phyloP scores from a whole-genome alignment of 2,329 filamentous ascomycete species.

The Arachnomyces sp. region DNA sequence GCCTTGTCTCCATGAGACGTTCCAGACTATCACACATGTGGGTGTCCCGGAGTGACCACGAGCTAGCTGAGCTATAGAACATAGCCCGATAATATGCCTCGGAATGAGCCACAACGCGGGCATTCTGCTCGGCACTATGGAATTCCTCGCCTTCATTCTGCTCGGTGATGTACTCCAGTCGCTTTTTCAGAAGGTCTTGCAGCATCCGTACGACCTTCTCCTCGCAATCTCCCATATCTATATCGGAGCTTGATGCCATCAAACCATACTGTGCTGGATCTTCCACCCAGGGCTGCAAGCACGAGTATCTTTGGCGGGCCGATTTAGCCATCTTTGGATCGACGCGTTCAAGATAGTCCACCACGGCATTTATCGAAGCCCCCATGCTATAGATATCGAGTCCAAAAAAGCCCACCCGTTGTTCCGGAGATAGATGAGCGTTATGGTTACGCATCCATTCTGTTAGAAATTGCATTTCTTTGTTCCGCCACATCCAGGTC shows the following conservation, averaged over 20 bases:
- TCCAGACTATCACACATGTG: conserved; percentile 46
- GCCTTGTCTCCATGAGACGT: conserved; percentile 37
- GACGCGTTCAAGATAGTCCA: conserved; percentile 42
- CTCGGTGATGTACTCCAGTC: conserved; percentile 34
- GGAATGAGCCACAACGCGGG: conserved; percentile 42
- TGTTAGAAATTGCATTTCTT: conserved; percentile 44
- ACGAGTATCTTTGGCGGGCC: conserved; percentile 41
- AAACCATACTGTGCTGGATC: conserved; percentile 45
- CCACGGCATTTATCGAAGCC: conserved; percentile 38
- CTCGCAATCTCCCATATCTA: conserved; percentile 41
- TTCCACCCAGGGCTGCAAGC: conserved; percentile 43
- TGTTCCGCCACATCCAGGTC: conserved; percentile 52
- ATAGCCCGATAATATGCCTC: conserved; percentile 48
- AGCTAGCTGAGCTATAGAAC: conserved; percentile 43
- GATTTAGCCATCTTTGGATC: conserved; percentile 37
- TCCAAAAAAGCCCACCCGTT: conserved; percentile 40
- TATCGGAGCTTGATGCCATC: conserved; percentile 22
- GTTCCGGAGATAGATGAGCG: conserved; percentile 20
- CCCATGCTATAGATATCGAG: conserved; percentile 48
- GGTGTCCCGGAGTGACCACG: conserved; percentile 46
- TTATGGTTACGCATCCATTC: conserved; percentile 47
- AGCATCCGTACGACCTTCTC: conserved; percentile 40
- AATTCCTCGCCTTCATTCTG: conserved; percentile 40
- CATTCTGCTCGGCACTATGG: conserved; percentile 46
- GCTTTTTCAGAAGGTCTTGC: conserved; percentile 34